A percentile compares a stretch with the other conserved stretches of the same genome.
phyloP scores from a whole-genome alignment of 495 filamentous ascomycete genomes.

The Penicillium goetzii region DNA sequence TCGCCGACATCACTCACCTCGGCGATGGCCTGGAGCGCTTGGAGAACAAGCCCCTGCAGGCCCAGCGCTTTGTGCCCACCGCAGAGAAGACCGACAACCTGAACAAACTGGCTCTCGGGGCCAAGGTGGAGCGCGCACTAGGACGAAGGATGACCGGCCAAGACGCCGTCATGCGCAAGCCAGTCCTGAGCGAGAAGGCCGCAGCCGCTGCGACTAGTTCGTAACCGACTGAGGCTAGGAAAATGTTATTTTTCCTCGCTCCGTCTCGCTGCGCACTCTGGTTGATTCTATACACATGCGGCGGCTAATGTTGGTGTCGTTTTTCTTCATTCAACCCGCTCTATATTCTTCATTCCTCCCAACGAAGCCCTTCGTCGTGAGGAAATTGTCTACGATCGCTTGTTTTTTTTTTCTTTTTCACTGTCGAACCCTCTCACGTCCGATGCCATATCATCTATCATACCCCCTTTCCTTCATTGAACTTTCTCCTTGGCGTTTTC shows the following conservation, averaged over 20 bases:
- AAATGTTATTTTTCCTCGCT: background rate
- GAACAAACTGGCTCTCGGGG: constrained; percentile 87
- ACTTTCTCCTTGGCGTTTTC: constrained; percentile 17
- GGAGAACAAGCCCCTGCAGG: constrained; percentile 82
- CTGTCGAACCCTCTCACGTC: constrained; percentile 17
- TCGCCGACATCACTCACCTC: constrained; percentile 77
- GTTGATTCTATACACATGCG: background rate
- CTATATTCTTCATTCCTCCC: constrained; percentile 6
- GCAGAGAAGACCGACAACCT: constrained; percentile 83
- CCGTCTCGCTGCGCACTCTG: background rate
- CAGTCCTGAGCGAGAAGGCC: constrained; percentile 54
- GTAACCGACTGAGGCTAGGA: constrained; percentile 9
- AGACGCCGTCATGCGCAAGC: constrained; percentile 82
- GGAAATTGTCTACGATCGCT: constrained; percentile 21
- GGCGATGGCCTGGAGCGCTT: constrained; percentile 84
- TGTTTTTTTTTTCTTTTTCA: constrained; percentile 9
- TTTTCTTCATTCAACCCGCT: background rate
- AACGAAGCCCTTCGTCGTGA: background rate
- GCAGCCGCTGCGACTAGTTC: constrained; percentile 35
- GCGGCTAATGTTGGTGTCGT: constrained; percentile 4
- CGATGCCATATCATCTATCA: constrained; percentile 20
- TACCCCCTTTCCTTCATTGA: constrained; percentile 26
- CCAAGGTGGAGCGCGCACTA: constrained; percentile 92
- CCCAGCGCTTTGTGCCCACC: constrained; percentile 83
- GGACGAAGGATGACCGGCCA: constrained; percentile 87